These are phyloP conservation scores for Microstroma glucosiphilum DNA, from an alignment of 1,284 basidiomycete genomes.

Conservation along the genomic window DNA sequence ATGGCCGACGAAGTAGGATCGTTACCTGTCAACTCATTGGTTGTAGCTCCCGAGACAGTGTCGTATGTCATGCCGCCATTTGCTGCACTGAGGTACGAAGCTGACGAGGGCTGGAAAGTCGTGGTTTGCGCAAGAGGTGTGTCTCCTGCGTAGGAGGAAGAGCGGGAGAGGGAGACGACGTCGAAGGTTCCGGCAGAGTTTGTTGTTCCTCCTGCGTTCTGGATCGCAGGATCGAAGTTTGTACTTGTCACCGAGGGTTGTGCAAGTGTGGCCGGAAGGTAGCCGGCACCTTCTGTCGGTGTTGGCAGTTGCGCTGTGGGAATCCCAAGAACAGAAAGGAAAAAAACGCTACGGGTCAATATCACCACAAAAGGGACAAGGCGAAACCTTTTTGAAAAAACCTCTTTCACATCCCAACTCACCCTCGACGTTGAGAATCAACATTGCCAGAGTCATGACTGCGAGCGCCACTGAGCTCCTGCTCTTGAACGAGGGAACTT, in stretches of 20 bases:
- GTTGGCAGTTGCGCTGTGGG: background rate
- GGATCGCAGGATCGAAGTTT: constrained; percentile 23
- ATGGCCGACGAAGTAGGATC: no score
- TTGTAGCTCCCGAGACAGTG: no score
- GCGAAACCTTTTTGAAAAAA: no score
- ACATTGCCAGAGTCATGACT: background rate
- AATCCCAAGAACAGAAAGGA: background rate
- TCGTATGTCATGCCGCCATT: no score
- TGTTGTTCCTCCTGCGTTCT: constrained; percentile 38
- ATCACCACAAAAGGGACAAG: background rate
- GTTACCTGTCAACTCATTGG: no score
- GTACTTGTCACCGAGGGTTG: constrained; percentile 14
- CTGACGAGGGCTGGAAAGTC: constrained; percentile 15
- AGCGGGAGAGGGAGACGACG: constrained; percentile 28
- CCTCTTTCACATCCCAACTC: background rate
- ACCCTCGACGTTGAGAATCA: background rate
- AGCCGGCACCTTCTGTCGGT: constrained; percentile 5
- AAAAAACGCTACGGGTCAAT: background rate
- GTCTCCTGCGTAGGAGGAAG: constrained; percentile 16
- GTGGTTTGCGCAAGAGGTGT: constrained; percentile 17
- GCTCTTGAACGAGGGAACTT: background rate
- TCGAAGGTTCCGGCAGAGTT: constrained; percentile 36
- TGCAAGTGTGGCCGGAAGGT: constrained; percentile 8
- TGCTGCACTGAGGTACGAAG: constrained; percentile 1
- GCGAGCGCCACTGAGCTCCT: background rate